Percentiles rank a stretch among this genome's conserved stretches.
Evolutionary conservation across 805 yeast genomes (phyloP).

Genomic region (Saturnispora besseyi): DNA sequence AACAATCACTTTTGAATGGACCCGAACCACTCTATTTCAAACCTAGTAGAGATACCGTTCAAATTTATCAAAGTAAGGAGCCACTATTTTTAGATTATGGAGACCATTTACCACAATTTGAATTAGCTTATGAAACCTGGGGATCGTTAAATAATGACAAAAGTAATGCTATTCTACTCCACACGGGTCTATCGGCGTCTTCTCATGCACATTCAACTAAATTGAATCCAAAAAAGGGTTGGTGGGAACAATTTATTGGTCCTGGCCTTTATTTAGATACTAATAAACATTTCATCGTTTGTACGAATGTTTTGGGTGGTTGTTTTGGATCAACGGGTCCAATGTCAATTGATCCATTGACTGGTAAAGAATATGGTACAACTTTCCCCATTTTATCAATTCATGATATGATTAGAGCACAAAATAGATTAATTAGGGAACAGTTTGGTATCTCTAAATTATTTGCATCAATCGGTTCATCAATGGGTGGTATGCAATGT

Average conservation of each 20-base stretch:
- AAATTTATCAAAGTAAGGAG: conserved; percentile 41
- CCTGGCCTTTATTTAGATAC: conserved; percentile 77
- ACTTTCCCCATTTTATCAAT: conserved; percentile 79
- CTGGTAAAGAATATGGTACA: conserved; percentile 64
- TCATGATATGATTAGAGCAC: conserved; percentile 88
- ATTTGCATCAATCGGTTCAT: conserved; percentile 78
- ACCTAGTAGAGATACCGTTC: conserved; percentile 57
- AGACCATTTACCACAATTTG: conserved; percentile 60
- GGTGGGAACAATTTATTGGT: conserved; percentile 96
- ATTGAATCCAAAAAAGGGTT: conserved; percentile 63
- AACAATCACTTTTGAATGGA: conserved; percentile 38
- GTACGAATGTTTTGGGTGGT: conserved; percentile 90
- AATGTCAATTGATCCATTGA: conserved; percentile 65
- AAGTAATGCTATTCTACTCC: conserved; percentile 70
- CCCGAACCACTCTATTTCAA: conserved; percentile 82
- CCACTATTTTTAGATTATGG: conserved; percentile 78
- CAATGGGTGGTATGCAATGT: conserved; percentile 99
- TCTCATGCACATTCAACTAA: conserved; percentile 85
- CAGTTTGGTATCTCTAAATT: conserved; percentile 56
- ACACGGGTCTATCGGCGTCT: conserved; percentile 88
- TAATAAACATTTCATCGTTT: conserved; percentile 67
- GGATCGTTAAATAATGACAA: conserved; percentile 55
- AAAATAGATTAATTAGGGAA: conserved; percentile 54
- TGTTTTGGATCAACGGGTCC: conserved; percentile 96
- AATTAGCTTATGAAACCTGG: conserved; percentile 93